These are phyloP conservation scores for Sclerotinia nivalis DNA, from an alignment of 2,329 filamentous ascomycete species.

Conservation along the genomic window DNA sequence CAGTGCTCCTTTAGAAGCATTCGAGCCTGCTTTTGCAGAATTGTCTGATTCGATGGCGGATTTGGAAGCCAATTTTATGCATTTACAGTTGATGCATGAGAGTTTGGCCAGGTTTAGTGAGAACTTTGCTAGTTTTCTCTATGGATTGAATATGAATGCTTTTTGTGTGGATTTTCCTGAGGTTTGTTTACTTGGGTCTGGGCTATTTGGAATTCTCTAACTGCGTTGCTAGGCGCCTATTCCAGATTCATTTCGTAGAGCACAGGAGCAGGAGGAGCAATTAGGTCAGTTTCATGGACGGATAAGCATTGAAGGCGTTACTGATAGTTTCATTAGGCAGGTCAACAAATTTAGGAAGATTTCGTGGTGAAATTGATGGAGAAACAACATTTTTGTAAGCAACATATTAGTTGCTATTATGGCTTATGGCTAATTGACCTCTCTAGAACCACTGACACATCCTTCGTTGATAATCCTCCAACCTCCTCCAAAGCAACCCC, in stretches of 20 bases:
- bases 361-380: conserved; percentile 49
- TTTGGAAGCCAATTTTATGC: conserved; percentile 95
- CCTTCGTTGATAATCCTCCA: conserved; percentile 82
- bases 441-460: conserved; percentile 81
- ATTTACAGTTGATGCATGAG: conserved; percentile 95
- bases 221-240: conserved; percentile 67
- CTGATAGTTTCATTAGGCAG: conserved; percentile 31
- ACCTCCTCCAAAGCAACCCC: conserved; percentile 53
- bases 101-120: conserved; percentile 90
- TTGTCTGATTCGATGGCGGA: conserved; percentile 92
- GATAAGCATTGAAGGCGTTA: conserved; percentile 15
- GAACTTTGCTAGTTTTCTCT: conserved; percentile 92
- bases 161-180: conserved; percentile 98
- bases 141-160: conserved; percentile 97
- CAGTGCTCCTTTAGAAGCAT: conserved; percentile 71
- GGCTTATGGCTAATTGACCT: conserved; percentile 25
- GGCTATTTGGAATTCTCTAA: conserved; percentile 14
- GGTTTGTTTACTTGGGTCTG: conserved; percentile 50
- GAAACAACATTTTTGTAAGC: conserved; percentile 85
- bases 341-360: conserved; percentile 43
- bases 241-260: conserved; percentile 75
- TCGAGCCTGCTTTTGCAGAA: conserved; percentile 92
- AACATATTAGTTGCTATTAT: conserved; percentile 8
- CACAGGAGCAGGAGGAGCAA: conserved; percentile 58
- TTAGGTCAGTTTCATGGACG: conserved; percentile 42